Conservation (phyloP, 2,329 filamentous ascomycete species). For the Gliomastix tumulicola region DNA sequence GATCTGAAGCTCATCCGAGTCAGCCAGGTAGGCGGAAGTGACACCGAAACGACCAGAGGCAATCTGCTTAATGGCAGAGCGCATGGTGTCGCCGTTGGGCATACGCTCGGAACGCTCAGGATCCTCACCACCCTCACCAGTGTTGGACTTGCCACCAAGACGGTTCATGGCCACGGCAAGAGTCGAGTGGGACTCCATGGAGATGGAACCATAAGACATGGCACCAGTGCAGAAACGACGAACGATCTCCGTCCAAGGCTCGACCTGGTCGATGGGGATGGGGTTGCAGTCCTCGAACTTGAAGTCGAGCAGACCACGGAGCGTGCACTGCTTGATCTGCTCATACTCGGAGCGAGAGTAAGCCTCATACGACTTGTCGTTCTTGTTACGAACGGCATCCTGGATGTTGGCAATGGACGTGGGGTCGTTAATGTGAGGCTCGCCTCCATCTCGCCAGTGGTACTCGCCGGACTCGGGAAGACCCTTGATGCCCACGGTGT, state of each 20-base stretch:
- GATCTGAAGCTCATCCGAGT: conserved; percentile 94
- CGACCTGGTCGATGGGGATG: conserved; percentile 92
- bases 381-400: conserved; percentile 93
- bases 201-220: conserved; percentile 98
- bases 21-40: conserved; percentile 87
- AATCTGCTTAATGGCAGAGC: conserved; percentile 95
- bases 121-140: conserved; percentile 94
- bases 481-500: conserved; percentile 69
- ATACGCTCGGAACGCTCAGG: conserved; percentile 80
- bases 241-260: conserved; percentile 97
- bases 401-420: conserved; percentile 94
- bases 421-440: conserved; percentile 92
- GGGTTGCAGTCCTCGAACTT: conserved; percentile 82
- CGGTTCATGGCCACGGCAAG: conserved; percentile 95
- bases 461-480: conserved; percentile 93
- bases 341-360: conserved; percentile 92
- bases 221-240: conserved; percentile 93
- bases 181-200: conserved; percentile 96
- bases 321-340: conserved; percentile 92
- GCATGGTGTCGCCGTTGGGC: conserved; percentile 93
- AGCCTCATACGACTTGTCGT: conserved; percentile 96
- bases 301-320: conserved; percentile 91
- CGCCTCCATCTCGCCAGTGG: conserved; percentile 95
- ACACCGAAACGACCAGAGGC: conserved; percentile 95
- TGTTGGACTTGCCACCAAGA: conserved; percentile 94